phyloP scores from a whole-genome alignment of 129 eudicot species.

The Ambrosia artemisiifolia region DNA sequence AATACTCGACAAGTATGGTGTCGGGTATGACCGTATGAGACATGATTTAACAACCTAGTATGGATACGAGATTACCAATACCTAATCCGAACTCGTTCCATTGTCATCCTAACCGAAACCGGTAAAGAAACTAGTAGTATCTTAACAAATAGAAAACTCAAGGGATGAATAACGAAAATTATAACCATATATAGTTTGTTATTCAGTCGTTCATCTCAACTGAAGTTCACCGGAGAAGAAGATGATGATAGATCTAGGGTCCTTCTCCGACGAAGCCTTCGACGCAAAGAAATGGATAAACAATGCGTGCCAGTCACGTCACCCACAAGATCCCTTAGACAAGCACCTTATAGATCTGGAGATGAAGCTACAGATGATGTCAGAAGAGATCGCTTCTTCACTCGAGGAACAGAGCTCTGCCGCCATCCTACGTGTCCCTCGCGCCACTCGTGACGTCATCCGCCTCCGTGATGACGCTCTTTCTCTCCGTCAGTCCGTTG shows the following conservation, averaged over 20 bases:
- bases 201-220: constrained; percentile 10
- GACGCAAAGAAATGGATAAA: constrained; percentile 98
- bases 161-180: too few relatives aligned
- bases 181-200: too few relatives aligned
- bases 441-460: constrained; percentile 85
- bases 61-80: too few relatives aligned
- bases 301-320: constrained; percentile 67
- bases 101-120: too few relatives aligned
- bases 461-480: constrained; percentile 96
- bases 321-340: constrained; percentile 84
- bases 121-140: too few relatives aligned
- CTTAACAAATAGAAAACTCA: too few relatives aligned
- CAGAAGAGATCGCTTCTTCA: constrained; percentile 96
- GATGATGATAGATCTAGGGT: constrained; percentile 87
- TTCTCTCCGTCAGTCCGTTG: constrained; percentile 80
- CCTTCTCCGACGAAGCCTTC: constrained; percentile 87
- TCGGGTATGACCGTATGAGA: too few relatives aligned
- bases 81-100: too few relatives aligned
- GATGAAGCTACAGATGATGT: constrained; percentile 89
- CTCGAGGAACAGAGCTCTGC: constrained; percentile 97
- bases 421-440: constrained; percentile 98
- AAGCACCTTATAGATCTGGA: constrained; percentile 90
- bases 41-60: too few relatives aligned
- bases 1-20: too few relatives aligned
- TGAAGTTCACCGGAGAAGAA: constrained; percentile 28